Base-by-base conservation (phyloP, 371 early-diverging fungal species). In the Haplosporangium sp. region DNA sequence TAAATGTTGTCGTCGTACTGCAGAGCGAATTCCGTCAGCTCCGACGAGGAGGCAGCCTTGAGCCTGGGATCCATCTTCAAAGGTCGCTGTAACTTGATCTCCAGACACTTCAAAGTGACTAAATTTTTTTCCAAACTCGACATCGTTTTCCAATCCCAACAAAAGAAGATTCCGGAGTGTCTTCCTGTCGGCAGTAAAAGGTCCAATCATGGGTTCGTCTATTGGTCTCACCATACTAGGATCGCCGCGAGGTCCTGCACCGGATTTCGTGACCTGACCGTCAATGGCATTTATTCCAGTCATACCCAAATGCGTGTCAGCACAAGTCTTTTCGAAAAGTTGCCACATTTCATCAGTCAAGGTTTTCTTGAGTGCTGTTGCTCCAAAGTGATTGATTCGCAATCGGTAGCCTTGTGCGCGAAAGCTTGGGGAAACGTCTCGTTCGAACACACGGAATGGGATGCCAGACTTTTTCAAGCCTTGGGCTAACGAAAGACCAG, bases 401-500 rank as follows among this genome's bases (percentile, higher is more conserved):
- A 69, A 7, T 55, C 69, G 61, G 56, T 69, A 77, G 0, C 82
- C 78, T 69, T 84, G 84, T 1, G 56, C 13, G 38, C 83, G 77
- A 45, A 68, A 63, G 44, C 56, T 48, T 3, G 74, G 40, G 52
- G 72, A 68, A 19, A 40, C n/a, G 53, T 84, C 84, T 45, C 83
- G 75, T 27, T 82, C 85, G 63, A 68, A 85, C 38, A 84, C 69
- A 13, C 72, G 66, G 42, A 77, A 83, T 11, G 82, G 57, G 63
- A 85, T 82, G 11, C 69, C 74, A 27, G 72, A 72, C 45, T 69
- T 72, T 44, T 82, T 60, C 27, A 84, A 63, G 20, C 77, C 84
- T 42, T 85, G 83, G 3, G 85, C 84, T 38, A 82, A 67, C 13
- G 74, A 58, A 11, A 85, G 76, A 48, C 84, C 85, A 63, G 56